Conservation (phyloP, 2,329 filamentous ascomycete genomes). For the Cladorrhinum sp. region DNA sequence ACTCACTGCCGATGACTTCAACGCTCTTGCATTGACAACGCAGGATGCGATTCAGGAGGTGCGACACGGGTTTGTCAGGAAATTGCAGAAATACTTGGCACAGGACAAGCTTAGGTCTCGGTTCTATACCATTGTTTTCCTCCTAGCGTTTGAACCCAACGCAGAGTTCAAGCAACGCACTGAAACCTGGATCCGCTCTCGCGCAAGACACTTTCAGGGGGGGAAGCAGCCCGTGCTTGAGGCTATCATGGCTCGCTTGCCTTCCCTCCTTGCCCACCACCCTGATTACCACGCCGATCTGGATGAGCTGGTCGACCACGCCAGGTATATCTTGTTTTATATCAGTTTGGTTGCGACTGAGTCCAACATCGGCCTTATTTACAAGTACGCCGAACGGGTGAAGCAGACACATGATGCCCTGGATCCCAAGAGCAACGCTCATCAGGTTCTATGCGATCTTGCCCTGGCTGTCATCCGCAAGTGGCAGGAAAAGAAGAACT, state of each 20-base stretch:
- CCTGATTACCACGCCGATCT: slow-evolving; percentile 73
- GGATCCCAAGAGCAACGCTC: slow-evolving; percentile 63
- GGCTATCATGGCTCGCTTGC: slow-evolving; percentile 72
- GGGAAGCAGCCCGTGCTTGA: slow-evolving; percentile 69
- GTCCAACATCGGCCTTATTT: slow-evolving; percentile 83
- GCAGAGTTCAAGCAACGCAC: slow-evolving; percentile 69
- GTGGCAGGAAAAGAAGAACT: slow-evolving; percentile 82
- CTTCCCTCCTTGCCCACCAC: slow-evolving; percentile 89
- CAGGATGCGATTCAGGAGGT: slow-evolving; percentile 76
- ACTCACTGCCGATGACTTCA: slow-evolving; percentile 71
- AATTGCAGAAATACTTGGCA: slow-evolving; percentile 87
- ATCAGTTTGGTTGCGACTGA: slow-evolving; percentile 78
- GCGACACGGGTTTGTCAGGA: slow-evolving; percentile 73
- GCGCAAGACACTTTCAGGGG: slow-evolving; percentile 63
- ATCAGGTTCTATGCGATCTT: slow-evolving; percentile 87
- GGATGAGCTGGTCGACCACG: slow-evolving; percentile 74
- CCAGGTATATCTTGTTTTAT: slow-evolving; percentile 88
- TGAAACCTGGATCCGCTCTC: slow-evolving; percentile 84
- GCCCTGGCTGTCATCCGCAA: slow-evolving; percentile 77
- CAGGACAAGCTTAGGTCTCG: slow-evolving; percentile 66
- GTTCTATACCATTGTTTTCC: slow-evolving; percentile 87
- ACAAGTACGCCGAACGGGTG: slow-evolving; percentile 86
- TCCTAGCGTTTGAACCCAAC: slow-evolving; percentile 86
- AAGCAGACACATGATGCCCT: slow-evolving; percentile 87
- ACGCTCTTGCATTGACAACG: slow-evolving; percentile 73